Evolutionary conservation across 1,139 yeast genomes (phyloP), one percentile per base, ranked within the genome.

Genomic region (Blastobotrys arbuscula): DNA sequence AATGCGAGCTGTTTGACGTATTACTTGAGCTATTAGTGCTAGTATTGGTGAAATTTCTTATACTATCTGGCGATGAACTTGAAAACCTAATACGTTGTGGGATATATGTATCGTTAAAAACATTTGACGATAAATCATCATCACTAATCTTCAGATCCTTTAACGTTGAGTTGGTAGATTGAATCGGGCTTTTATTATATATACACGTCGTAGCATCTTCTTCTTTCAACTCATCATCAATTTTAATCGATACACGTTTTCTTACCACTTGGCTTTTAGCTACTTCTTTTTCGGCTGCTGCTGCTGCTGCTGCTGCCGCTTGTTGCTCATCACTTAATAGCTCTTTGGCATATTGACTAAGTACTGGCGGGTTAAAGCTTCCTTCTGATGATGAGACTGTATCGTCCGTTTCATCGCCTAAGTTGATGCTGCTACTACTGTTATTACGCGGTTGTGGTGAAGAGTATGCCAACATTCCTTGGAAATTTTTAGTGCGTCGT

Each of bases 281-380:
- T 18, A 18, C 12, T 13, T 5, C 38, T 6, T 6, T 9, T 4
- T 34, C 34, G 18, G 5, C 23, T 9, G 37, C 38, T 21, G 30
- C 30, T 9, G 38, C 38, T 15, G 15, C 24, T n/a, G 42, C 42
- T 9, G 13, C 19, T 7, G 42, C 42, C 9, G 44, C 44, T 41
- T 8, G 30, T 18, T 41, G 38, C 19, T 30, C 33, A 21, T 48
- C 52, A 19, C 69, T 67, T 33, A 75, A 56, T 4, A 74, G 53
- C 16, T 72, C 72, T 51, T 71, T 61, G 0, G 76, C 77, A 54
- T 81, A 81, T 12, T 82, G 76, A 59, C 86, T 81, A 54, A 82
- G 69, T 13, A 80, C 79, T 1, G 88, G 88, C 0, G 87, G 86
- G 50, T 77, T 70, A 52, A 77, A 75, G 21, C 79, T 75, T 51